phyloP scores from a whole-genome alignment of 1,284 basidiomycete species.

The Boletus sp. region DNA sequence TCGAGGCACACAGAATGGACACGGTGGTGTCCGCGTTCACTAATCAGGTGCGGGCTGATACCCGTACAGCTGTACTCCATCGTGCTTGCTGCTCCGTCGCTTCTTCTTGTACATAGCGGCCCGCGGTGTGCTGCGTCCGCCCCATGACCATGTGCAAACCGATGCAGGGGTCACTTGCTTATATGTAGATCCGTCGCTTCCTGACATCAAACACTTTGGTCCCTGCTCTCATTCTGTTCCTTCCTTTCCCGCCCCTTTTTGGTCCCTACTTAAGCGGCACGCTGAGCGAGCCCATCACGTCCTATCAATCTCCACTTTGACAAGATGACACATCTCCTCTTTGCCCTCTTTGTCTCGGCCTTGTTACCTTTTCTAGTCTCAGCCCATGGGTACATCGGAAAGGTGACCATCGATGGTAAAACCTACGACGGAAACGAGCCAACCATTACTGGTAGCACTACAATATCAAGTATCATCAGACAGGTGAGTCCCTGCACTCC shows the following conservation, averaged over 20 bases:
- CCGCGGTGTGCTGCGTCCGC: slow-evolving; percentile 17
- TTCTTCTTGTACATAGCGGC: background rate
- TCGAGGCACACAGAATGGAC: slow-evolving; percentile 17
- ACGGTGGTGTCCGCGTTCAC: background rate
- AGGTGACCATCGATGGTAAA: slow-evolving; percentile 34
- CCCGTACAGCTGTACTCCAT: slow-evolving; percentile 1
- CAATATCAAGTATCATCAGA: slow-evolving; percentile 34
- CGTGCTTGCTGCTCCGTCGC: background rate
- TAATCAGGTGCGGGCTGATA: slow-evolving; percentile 6
- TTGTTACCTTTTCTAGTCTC: slow-evolving; percentile 23
- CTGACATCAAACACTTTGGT: background rate
- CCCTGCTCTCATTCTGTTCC: background rate
- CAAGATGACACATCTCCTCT: slow-evolving; percentile 18
- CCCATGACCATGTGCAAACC: slow-evolving; percentile 15
- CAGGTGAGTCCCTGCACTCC: slow-evolving; percentile 20
- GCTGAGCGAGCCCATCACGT: slow-evolving; percentile 23
- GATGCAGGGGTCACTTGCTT: slow-evolving; percentile 5
- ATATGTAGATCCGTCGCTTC: slow-evolving; percentile 17
- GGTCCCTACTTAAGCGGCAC: slow-evolving; percentile 13
- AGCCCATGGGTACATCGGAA: slow-evolving; percentile 32
- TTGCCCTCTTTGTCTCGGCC: slow-evolving; percentile 9
- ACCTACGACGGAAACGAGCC: slow-evolving; percentile 31
- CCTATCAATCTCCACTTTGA: too few species aligned
- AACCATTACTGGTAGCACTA: slow-evolving; percentile 16
- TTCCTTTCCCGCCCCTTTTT: slow-evolving; percentile 3